Evolutionary conservation across 495 filamentous ascomycete species (phyloP).

Genomic region (Pseudoneurospora amorphoporcata): DNA sequence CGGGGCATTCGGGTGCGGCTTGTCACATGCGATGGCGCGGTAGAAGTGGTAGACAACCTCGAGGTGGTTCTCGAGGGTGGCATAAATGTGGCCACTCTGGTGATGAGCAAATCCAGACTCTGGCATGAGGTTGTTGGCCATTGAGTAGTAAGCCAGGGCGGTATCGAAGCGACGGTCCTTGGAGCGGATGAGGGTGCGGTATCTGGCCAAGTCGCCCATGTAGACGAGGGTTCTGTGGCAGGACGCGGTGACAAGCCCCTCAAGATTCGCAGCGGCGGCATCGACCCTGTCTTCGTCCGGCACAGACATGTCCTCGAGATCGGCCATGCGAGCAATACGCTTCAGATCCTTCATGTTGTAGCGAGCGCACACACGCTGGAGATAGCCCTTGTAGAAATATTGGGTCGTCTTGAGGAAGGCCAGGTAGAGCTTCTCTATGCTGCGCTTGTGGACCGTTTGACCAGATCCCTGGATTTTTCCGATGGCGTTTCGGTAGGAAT

Average conservation of each 20-base stretch:
- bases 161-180: slow-evolving; percentile 68
- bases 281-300: slow-evolving; percentile 28
- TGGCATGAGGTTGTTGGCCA: slow-evolving; percentile 72
- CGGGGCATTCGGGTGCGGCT: slow-evolving; percentile 61
- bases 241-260: slow-evolving; percentile 51
- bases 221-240: slow-evolving; percentile 78
- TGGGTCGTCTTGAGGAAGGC: slow-evolving; percentile 79
- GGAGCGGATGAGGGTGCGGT: slow-evolving; percentile 44
- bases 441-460: slow-evolving; percentile 65
- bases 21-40: slow-evolving; percentile 59
- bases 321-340: slow-evolving; percentile 57
- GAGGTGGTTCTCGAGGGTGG: slow-evolving; percentile 65
- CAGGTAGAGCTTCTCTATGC: slow-evolving; percentile 67
- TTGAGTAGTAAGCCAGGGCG: slow-evolving; percentile 72
- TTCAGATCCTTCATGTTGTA: slow-evolving; percentile 66
- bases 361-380: slow-evolving; percentile 65
- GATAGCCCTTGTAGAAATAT: slow-evolving; percentile 75
- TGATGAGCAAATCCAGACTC: slow-evolving; percentile 74
- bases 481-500: slow-evolving; percentile 56
- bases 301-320: slow-evolving; percentile 36
- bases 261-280: slow-evolving; percentile 36
- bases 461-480: slow-evolving; percentile 34
- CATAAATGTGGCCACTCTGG: slow-evolving; percentile 76
- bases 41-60: slow-evolving; percentile 83
- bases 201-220: slow-evolving; percentile 85